Base-by-base conservation (phyloP, 2,329 filamentous ascomycete species). In the Dactylellina parvicollis region DNA sequence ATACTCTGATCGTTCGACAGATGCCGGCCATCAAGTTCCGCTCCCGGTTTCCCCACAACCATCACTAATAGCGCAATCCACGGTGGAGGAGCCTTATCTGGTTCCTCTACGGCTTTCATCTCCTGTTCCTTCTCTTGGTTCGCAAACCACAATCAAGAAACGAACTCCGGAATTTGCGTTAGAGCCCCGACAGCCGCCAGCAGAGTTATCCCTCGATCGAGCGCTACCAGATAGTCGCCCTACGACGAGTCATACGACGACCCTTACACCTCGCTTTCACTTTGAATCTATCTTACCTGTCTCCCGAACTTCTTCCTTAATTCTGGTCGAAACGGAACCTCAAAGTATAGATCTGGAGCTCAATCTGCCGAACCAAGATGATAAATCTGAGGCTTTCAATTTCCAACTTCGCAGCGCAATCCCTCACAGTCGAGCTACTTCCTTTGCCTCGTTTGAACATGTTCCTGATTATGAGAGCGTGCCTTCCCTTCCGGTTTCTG, bases 31-130 rank as follows among this genome's bases (percentile, higher is more conserved):
- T 9, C 34, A 49, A 16, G 9, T 59, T 7, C 59, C 67, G 3
- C 67, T 72, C 18, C 67, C 67, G 10, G 38, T 20, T 14, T 72
- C 67, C 5, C 52, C 67, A 2, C 34, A 22, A 10, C 4, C 44
- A 0, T 72, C 67, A 36, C 12, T 32, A 20, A 12, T 47, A 1
- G 34, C 9, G 9, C 54, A 42, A 12, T 12, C 14, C 5, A 20
- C 10, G 2, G 16, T n/a, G 16, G 26, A 47, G n/a, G 16, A 42
- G 16, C 44, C 52, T 10, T 36, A 55, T 40, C 44, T 40, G 4
- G 24, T 72, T n/a, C 52, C 32, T 5, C 54, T 57, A 2, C 50
- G 40, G 10, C 14, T 46, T 4, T 16, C n/a, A 36, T 50, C 50
- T 14, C 34, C 20, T 1, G 7, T 46, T 28, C 24, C 16, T 1